Base-by-base conservation (phyloP, 768 basidiomycete genomes). In the Boletus insuetus region DNA sequence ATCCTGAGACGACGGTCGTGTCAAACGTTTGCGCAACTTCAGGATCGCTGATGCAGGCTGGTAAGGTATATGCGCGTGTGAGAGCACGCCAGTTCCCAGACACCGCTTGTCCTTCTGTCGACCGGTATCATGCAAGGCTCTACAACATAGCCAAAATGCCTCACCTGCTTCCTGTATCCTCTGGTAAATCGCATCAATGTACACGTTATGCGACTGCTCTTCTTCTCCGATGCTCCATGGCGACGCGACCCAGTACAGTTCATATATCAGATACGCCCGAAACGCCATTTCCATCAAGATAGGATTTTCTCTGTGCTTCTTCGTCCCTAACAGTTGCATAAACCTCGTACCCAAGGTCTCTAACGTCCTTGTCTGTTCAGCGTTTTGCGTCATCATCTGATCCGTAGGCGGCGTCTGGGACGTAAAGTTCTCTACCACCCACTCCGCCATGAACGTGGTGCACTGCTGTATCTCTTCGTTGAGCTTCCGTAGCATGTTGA, bases 381-480 rank as follows among this genome's bases (percentile, higher is more conserved):
- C 41, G 35, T 12, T 46, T 42, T 19, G 49, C 24, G 40, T 34
- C 39, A 17, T 56, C 53, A 20, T 54, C 49, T 5, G 50, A 52
- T 53, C 52, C 44, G 46, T 22, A 41, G 35, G 49, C 14, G 22
- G 44, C 1, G 4, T 26, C 46, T 62, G 65, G 35, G 73, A 63
- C 8, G 50, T 58, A 61, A 76, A 74, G 3, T 70, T 49, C 51
- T 79, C 79, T 6, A 76, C 68, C 14, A 77, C 70, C 49, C 74
- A 60, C 51, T 81, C 79, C 7, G 78, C 74, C 47, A 82, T 72
- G 37, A 67, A 69, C 0, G 76, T 74, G 10, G 78, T 74, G 13
- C 68, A 71, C 55, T 82, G 79, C 43, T 71, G 74, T 19, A 81
- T 77, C 54, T 75, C 75, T 16, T 74, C 64, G 55, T 82, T 79